Evolutionary conservation across 1,284 basidiomycete species (phyloP), one percentile per base, ranked within the genome.

Genomic region (Cutaneotrichosporon cyanovorans): DNA sequence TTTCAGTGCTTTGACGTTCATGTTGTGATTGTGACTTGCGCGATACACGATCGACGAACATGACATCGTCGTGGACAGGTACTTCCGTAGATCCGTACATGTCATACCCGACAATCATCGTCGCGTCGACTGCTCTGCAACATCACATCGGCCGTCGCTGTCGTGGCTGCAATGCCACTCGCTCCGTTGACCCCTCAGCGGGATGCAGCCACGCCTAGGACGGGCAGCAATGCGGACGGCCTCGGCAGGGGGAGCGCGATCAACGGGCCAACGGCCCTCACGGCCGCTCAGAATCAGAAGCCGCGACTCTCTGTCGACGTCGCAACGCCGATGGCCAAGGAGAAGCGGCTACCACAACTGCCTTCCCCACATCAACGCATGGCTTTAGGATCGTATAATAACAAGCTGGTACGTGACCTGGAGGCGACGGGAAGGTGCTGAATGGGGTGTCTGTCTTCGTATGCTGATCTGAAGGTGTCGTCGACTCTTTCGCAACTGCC

Each of bases 401-500:
- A 68, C 50, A 65, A 66, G 48, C 56, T 69, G 14, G 67, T 68
- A 46, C 45, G 62, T 58, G 35, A 23, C n/a, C 25, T 15, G 16
- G n/a, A 19, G n/a, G 4, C n/a, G 12, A 12, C 11, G 4, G 8
- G 22, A 32, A 43, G n/a, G n/a, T n/a, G n/a, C n/a, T n/a, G n/a
- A n/a, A n/a, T n/a, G n/a, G n/a, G n/a, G n/a, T n/a, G n/a, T n/a
- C n/a, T n/a, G n/a, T n/a, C n/a, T n/a, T n/a, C n/a, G n/a, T n/a
- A n/a, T n/a, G n/a, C 36, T 37, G 16, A 20, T 20, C 2, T 2
- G 3, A 55, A 69, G 66, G 65, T 69, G 10, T 65, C 67, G 1
- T 66, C 66, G 2, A 67, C 67, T 5, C 46, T 69, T 4, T 69
- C 67, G 2, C 67, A 68, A 20, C 53, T 68, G 0, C 65, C 67